Evolutionary conservation across 108 stramenopile genomes (phyloP), one percentile per base, ranked within the genome.

Genomic region (Licmophora abbreviata): DNA sequence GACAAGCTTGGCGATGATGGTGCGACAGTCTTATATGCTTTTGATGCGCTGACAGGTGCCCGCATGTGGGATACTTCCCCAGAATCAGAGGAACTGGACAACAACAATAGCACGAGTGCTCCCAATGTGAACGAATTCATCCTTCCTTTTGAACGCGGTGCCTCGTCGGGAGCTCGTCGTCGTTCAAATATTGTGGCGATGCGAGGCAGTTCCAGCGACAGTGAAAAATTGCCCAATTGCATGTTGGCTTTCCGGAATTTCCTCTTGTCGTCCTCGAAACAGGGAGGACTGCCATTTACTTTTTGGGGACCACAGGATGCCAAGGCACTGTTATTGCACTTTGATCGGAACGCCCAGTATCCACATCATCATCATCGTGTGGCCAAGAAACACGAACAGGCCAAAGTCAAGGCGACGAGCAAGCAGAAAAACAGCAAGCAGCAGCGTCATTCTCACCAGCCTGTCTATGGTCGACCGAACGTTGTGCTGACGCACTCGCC

Each of bases 401-500:
- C n/a, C n/a, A n/a, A n/a, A n/a, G n/a, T n/a, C n/a, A n/a, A n/a
- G 64, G 14, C 55, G 53, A 45, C 56, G 57, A 40, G 29, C 50
- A 34, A 58, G 52, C 27, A 34, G 32, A 29, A 79, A 61, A 44
- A 61, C 43, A 26, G 25, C 28, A 25, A 60, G 31, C 44, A 41
- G 14, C 57, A 30, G 26, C 59, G 45, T 36, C n/a, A 61, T 33
- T 10, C 56, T n/a, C 26, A 63, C 17, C 58, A 54, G n/a, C 77
- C 69, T 26, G 44, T 74, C 0, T 62, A 61, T 56, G 88, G 88
- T 27, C 70, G 63, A 28, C 85, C 90, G 26, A 88, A 92, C 58
- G 85, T 79, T 8, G 42, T 92, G 14, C 61, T 83, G 3, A 74
- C 61, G 33, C 71, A 79, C 33, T 64, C 69, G 33, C 55, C 68